Evolutionary conservation across 148 eudicot species (phyloP), one percentile per base, ranked within the genome.

Genomic region (Diospyros lotus): DNA sequence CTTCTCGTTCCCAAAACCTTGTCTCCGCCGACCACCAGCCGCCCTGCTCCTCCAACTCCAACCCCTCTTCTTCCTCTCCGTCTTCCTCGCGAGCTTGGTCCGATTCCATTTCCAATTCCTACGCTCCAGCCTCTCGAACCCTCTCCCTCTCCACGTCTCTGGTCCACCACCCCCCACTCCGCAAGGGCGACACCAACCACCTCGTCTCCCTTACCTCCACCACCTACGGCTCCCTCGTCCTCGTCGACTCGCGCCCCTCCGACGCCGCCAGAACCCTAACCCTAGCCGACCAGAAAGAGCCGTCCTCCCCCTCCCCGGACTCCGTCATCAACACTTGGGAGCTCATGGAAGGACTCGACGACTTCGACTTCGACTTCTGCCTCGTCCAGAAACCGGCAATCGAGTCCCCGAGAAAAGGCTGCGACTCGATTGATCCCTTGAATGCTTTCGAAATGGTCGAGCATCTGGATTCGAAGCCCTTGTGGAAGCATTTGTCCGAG

Each of bases 301-400:
- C 80, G 14, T 79, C 78, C 1, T 89, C 97, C 0, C 92, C 96
- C 1, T 89, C 97, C 0, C 92, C 96, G 14, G 97, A 92, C 66
- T 89, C 96, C n/a, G 99, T 95, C 2, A 95, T 95, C 80, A 92
- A 95, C 83, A 93, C 99, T 15, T 95, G 99, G 99, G 99, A 92
- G 75, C 93, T 95, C 76, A 95, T 95, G 99, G 97, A 93, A 82
- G 99, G 94, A 40, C 94, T 95, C 52, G 97, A 93, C 72, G 98
- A 89, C 5, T 84, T 86, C 59, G 82, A 79, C 46, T 77, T 71
- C 64, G 83, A 81, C 45, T 63, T 68, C 28, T 28, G 28, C 28
- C 28, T 28, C 41, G 77, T 84, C 45, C 82, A 83, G 12, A 71
- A 60, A 67, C 78, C 80, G 56, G 5, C 42, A 7, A 17, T 28